Conservation (phyloP, 306 rosid genomes). For the Castanospermum australe region DNA sequence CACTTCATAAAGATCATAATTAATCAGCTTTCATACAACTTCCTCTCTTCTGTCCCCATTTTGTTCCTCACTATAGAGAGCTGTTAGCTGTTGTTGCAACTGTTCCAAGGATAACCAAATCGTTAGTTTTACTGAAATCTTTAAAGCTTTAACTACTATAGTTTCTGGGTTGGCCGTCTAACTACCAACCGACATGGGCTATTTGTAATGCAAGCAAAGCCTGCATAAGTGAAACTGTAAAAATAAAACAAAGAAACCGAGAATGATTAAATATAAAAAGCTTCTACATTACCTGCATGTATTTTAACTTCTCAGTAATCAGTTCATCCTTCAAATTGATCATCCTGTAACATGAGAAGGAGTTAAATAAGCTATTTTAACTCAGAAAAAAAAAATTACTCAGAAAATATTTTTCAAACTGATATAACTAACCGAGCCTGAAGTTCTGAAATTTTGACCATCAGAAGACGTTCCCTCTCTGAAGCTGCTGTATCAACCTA, state of each 20-base stretch:
- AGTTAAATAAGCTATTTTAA: neutral
- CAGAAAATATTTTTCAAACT: neutral
- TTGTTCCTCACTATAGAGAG: slow-evolving; percentile 55
- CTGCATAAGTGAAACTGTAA: neutral
- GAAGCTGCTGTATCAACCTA: slow-evolving; percentile 68
- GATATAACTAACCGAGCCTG: slow-evolving; percentile 64
- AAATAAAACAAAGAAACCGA: neutral
- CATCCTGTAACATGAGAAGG: slow-evolving; percentile 55
- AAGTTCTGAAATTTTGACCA: slow-evolving; percentile 78
- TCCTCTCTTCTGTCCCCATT: slow-evolving; percentile 65
- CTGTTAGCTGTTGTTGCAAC: slow-evolving; percentile 81
- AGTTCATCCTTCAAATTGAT: slow-evolving; percentile 72
- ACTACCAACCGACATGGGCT: neutral
- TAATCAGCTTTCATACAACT: slow-evolving; percentile 45
- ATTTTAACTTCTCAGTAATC: slow-evolving; percentile 74
- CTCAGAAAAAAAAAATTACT: slow-evolving; percentile 19
- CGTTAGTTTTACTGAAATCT: slow-evolving; percentile 10
- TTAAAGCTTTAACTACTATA: neutral
- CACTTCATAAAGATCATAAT: slow-evolving; percentile 28
- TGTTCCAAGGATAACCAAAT: slow-evolving; percentile 40
- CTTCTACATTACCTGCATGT: slow-evolving; percentile 57
- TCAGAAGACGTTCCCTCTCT: slow-evolving; percentile 76
- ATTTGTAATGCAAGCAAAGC: neutral
- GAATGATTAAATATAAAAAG: neutral
- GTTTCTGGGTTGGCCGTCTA: neutral